A percentile compares a stretch with the other conserved stretches of the same genome.
phyloP scores from a whole-genome alignment of 192 early-diverging fungal genomes.

The Umbelopsis vinacea region DNA sequence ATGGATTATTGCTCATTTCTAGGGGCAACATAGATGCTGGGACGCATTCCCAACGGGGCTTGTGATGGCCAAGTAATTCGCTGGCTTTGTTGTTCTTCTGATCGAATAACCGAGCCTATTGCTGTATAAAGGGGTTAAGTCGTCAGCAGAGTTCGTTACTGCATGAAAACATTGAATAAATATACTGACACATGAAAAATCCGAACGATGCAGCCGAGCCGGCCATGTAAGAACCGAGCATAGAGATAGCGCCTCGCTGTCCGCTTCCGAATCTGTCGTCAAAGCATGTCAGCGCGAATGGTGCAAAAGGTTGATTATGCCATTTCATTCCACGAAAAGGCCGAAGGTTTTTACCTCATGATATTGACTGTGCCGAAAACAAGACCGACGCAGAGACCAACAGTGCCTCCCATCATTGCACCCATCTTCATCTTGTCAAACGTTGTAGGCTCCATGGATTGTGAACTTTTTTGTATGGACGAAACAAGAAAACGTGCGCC shows the following conservation, averaged over 20 bases:
- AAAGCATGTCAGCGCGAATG: not conserved
- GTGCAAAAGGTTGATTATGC: not conserved
- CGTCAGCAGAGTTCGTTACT: not conserved
- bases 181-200: constrained; percentile 71
- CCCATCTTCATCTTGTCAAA: constrained; percentile 67
- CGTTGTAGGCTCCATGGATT: constrained; percentile 53
- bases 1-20: constrained; percentile 5
- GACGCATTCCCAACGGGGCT: not conserved
- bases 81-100: constrained; percentile 41
- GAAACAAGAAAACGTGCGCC: not conserved
- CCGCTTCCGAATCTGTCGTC: constrained; percentile 70
- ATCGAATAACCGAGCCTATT: constrained; percentile 58
- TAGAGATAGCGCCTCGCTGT: constrained; percentile 68
- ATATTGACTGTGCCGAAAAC: constrained; percentile 59
- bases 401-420: constrained; percentile 65
- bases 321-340: not conserved
- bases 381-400: constrained; percentile 66
- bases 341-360: constrained; percentile 44
- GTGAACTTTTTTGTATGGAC: not conserved
- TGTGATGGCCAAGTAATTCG: constrained; percentile 33
- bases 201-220: constrained; percentile 82
- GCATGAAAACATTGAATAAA: not conserved
- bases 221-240: constrained; percentile 75
- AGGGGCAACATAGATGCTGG: not conserved
- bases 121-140: constrained; percentile 22